A percentile compares a stretch with the other conserved stretches of the same genome.
Evolutionary conservation across 305 asterid species (phyloP).

Genomic region (Fraxinus baroniana): DNA sequence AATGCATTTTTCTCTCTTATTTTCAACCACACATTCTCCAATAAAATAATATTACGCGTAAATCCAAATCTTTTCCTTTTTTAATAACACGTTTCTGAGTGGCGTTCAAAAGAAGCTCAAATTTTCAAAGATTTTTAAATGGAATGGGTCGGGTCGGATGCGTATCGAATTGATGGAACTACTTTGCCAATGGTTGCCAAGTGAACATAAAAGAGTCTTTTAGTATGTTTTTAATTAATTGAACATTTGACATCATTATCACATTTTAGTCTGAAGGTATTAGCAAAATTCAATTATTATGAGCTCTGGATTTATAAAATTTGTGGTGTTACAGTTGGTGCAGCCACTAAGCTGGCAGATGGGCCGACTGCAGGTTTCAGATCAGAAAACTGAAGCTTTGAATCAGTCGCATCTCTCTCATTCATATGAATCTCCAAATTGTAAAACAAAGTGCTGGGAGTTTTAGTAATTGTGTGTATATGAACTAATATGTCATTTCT

Average conservation of each 20-base stretch:
- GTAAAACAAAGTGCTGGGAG: background rate
- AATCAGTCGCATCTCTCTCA: background rate
- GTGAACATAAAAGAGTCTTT: no score
- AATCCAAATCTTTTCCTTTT: no score
- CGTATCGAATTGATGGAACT: background rate
- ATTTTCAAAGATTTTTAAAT: background rate
- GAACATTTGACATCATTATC: background rate
- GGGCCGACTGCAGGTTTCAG: background rate
- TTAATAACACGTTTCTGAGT: background rate
- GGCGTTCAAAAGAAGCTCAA: background rate
- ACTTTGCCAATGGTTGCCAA: background rate
- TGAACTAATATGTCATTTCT: background rate
- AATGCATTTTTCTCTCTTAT: no score
- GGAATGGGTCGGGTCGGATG: background rate
- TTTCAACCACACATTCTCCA: no score
- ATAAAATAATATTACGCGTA: no score
- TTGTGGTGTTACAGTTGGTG: background rate
- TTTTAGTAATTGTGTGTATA: background rate
- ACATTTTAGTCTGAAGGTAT: background rate
- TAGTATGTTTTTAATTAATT: background rate
- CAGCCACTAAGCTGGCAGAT: background rate
- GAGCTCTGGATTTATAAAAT: background rate
- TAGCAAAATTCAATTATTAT: background rate
- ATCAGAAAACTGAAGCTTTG: background rate
- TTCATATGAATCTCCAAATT: background rate